Percentiles rank a stretch among this genome's conserved stretches.
Conservation (phyloP, 2,329 filamentous ascomycete species). For the Fusarium liriodendri region DNA sequence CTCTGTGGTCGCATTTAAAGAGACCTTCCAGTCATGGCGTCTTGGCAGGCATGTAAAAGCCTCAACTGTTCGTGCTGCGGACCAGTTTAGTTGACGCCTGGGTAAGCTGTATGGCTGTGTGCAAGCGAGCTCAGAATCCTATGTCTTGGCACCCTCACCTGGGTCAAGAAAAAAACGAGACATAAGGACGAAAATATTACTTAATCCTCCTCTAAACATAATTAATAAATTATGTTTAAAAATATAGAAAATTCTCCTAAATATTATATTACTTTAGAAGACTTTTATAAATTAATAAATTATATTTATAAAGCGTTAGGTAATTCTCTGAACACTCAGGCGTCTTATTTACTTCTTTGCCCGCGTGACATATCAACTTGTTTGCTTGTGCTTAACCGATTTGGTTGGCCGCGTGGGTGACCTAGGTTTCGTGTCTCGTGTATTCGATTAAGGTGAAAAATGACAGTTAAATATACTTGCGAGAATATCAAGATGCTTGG, state of each 20-base stretch:
- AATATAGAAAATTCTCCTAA: no score
- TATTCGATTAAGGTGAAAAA: no score
- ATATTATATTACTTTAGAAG: no score
- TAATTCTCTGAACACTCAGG: no score
- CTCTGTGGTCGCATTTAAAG: background rate
- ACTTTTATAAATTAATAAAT: no score
- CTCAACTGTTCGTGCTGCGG: background rate
- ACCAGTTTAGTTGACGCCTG: background rate
- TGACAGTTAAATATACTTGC: background rate
- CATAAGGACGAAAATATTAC: no score
- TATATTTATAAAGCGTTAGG: no score
- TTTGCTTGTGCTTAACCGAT: background rate
- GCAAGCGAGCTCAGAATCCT: background rate
- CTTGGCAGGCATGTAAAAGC: background rate
- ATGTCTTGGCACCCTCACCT: background rate
- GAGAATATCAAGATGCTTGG: background rate
- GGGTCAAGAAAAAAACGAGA: no score
- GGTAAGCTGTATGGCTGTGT: background rate
- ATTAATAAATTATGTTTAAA: no score
- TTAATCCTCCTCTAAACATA: no score
- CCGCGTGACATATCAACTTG: no score
- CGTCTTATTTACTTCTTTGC: no score
- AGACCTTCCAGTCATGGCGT: background rate
- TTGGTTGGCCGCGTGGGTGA: background rate
- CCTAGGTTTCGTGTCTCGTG: background rate